These are phyloP conservation scores for Xylaria sp. DNA, from an alignment of 2,329 filamentous ascomycete genomes.

Conservation along the genomic window DNA sequence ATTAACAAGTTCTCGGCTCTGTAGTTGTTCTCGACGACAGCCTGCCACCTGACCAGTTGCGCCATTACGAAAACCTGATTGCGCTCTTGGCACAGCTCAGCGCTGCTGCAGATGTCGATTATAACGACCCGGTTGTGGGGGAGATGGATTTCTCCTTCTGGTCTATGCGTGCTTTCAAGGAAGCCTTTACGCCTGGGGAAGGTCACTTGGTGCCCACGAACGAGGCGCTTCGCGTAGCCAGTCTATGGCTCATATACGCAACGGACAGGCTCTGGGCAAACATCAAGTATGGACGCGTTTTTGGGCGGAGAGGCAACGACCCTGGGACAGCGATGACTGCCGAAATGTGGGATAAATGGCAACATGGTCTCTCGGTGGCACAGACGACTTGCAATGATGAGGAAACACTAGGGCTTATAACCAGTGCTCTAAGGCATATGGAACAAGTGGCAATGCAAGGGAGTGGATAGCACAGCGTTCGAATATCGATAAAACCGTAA, in stretches of 20 bases:
- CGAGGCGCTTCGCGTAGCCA: not conserved
- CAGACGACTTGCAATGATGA: not conserved
- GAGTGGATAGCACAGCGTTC: too few species aligned
- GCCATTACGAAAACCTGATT: not conserved
- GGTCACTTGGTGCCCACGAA: not conserved
- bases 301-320: not conserved
- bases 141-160: conserved; percentile 4
- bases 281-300: not conserved
- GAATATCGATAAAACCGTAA: too few species aligned
- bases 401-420: not conserved
- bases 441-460: too few species aligned
- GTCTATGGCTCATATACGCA: not conserved
- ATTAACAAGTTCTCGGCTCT: not conserved
- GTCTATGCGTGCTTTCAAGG: not conserved
- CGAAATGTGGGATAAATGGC: not conserved
- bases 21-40: not conserved
- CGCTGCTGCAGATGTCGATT: not conserved
- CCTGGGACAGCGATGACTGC: not conserved
- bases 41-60: not conserved
- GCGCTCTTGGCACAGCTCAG: not conserved
- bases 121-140: not conserved
- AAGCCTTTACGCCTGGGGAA: not conserved
- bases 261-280: not conserved
- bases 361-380: not conserved
- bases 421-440: not conserved